Percentiles rank a stretch among this genome's conserved stretches.
phyloP scores from a whole-genome alignment of 2,329 filamentous ascomycete species.

The Fusarium verticillioides region DNA sequence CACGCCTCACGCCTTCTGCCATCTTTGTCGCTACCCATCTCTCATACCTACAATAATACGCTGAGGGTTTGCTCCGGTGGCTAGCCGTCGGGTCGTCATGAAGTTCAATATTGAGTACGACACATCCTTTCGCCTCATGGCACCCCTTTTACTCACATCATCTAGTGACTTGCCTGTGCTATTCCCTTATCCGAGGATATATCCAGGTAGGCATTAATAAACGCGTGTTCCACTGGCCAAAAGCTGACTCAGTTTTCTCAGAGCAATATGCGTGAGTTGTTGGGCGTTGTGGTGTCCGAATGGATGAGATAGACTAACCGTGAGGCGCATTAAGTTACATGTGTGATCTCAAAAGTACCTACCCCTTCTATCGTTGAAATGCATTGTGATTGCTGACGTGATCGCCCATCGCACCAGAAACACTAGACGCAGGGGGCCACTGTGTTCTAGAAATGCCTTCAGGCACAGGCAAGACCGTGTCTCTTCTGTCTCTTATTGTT shows the following conservation, averaged over 20 bases:
- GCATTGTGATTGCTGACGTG: conserved; percentile 2
- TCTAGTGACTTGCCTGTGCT: conserved; percentile 65
- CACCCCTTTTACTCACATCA: conserved; percentile 30
- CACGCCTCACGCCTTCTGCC: conserved; percentile 39
- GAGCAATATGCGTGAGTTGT: conserved; percentile 66
- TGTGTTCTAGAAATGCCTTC: conserved; percentile 99
- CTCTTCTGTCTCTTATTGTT: conserved; percentile 91
- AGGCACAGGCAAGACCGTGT: conserved; percentile 97
- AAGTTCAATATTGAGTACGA: conserved; percentile 64
- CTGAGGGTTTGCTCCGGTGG: conserved; percentile 33
- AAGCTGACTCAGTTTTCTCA: conserved; percentile 35
- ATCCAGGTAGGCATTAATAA: conserved; percentile 58
- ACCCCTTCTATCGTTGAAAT: not conserved
- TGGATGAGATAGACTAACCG: conserved; percentile 1
- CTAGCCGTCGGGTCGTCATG: conserved; percentile 51
- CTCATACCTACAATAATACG: conserved; percentile 7
- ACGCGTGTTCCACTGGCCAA: not conserved
- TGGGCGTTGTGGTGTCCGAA: not conserved
- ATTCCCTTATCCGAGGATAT: conserved; percentile 69
- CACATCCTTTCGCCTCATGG: not conserved
- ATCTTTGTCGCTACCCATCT: conserved; percentile 10
- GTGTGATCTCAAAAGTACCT: conserved; percentile 66
- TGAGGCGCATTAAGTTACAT: conserved; percentile 57
- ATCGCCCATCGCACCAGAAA: conserved; percentile 57
- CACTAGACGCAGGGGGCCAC: conserved; percentile 92